Base-by-base conservation (phyloP, 345 rosid species). In the Lepidium sativum region DNA sequence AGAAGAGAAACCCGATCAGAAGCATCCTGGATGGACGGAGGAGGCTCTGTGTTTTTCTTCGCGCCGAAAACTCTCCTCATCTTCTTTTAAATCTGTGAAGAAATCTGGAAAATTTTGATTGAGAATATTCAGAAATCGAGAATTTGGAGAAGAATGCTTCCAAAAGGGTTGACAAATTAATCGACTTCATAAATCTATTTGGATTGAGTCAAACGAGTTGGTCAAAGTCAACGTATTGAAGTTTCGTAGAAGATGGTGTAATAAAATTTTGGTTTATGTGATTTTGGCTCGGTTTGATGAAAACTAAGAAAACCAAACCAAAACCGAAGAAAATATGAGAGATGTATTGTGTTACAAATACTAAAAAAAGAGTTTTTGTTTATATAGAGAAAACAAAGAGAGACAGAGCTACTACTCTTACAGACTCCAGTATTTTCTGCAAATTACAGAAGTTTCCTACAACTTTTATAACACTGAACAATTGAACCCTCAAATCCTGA, bases 51-150 rank as follows among this genome's bases (percentile, higher is more conserved):
- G 42, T 89, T 87, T 57, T 92, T 92, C 79, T 87, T 87, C 33
- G 51, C 76, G 67, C 98, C 98, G 67, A 92, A 92, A 12, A 92
- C 88, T 77, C 88, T 89, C 80, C 56, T 84, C 98, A 92, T 92
- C 76, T 75, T 78, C 72, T 59, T 37, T 59, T 51, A 29, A 25
- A 62, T 54, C 11, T 11, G 11, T 15, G 35, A 40, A 11, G 2
- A 63, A 63, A 71, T 63, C 58, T 37, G 57, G 12, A 54, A 23
- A 11, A 14, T 0, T 56, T 8, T 12, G 41, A 25, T 18, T 50
- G 18, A 51, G 7, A 54, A 18, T n/a, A n/a, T n/a, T 25, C 25
- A 45, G 50, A 16, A 27, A 6, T 25, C 16, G 65, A 60, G 17
- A 15, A n/a, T 39, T 49, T 48, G 49, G 40, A 69, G 67, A 52